Conservation (phyloP, 2,329 filamentous ascomycete genomes). For the Setomelanomma holmii region DNA sequence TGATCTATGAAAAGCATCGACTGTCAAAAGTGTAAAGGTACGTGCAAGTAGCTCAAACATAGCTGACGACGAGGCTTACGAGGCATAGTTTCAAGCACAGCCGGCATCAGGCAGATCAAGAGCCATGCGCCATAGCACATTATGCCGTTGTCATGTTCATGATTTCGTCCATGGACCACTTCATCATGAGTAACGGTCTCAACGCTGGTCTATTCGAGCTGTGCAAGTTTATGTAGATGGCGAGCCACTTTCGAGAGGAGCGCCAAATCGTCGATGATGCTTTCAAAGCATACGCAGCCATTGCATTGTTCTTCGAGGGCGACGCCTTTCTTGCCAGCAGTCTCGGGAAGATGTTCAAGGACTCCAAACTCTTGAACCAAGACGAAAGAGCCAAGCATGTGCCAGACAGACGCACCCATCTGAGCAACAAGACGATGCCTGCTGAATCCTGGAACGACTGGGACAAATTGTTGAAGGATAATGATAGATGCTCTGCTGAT, state of each 20-base stretch:
- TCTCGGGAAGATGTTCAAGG: slow-evolving; percentile 42
- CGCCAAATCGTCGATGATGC: slow-evolving; percentile 30
- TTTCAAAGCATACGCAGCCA: slow-evolving; percentile 28
- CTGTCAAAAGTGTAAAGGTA: slow-evolving; percentile 47
- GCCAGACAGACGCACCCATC: slow-evolving; percentile 48
- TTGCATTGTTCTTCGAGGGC: slow-evolving; percentile 29
- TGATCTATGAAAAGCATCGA: slow-evolving; percentile 25
- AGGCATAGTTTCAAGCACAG: slow-evolving; percentile 48
- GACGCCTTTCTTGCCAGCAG: slow-evolving; percentile 48
- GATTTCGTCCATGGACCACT: slow-evolving; percentile 37
- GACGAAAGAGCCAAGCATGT: slow-evolving; percentile 47
- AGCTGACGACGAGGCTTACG: background rate
- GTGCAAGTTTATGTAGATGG: slow-evolving; percentile 27
- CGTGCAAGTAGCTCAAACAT: no score
- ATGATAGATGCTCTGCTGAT: slow-evolving; percentile 13
- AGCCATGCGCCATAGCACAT: slow-evolving; percentile 48
- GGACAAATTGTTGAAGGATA: slow-evolving; percentile 33
- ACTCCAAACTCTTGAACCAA: slow-evolving; percentile 51
- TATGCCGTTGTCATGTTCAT: slow-evolving; percentile 50
- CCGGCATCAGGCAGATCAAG: slow-evolving; percentile 56
- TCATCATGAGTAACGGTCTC: slow-evolving; percentile 20
- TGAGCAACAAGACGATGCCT: slow-evolving; percentile 49
- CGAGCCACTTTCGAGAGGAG: slow-evolving; percentile 21
- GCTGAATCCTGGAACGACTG: slow-evolving; percentile 49
- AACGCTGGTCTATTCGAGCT: slow-evolving; percentile 30